Evolutionary conservation across 192 early-diverging fungal genomes (phyloP), one percentile per base, ranked within the genome.

Genomic region (Gorgonomyces haynaldii): DNA sequence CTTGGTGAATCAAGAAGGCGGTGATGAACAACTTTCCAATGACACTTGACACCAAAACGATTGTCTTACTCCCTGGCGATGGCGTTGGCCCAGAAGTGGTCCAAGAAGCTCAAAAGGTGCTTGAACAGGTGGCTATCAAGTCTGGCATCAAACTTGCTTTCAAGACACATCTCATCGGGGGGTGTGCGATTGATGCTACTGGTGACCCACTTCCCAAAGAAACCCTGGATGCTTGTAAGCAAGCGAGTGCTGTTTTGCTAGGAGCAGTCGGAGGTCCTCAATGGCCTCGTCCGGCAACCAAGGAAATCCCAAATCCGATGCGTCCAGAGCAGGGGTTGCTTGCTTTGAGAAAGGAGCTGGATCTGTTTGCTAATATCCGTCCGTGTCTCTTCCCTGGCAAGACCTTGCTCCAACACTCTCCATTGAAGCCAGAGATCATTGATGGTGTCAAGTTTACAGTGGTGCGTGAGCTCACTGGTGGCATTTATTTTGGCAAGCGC

Each of bases 181-280:
- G 90, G 26, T 74, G 73, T 44, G 91, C 93, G 38, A 92, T 98
- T 52, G 93, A 95, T 57, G 82, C 82, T 28, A 72, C 78, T 37
- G 92, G 91, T 75, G 72, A 68, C 5, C 86, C 95, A 29, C 77
- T 95, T 53, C 90, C 95, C 23, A 78, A 84, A 5, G 53, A 64
- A 50, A 87, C 95, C 29, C 74, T 91, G 37, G 79, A 70, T 0
- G 82, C 88, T 20, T 90, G 88, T 62, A 76, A 77, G 57, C 53
- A 59, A 19, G 85, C 95, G 8, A 74, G 86, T 50, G 95, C 89
- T n/a, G 86, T 98, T 58, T 71, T 98, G 31, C 67, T 98, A 15
- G 95, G 95, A 49, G 95, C 95, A 42, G 93, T 98, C 36, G 95
- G 95, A 56, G 95, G 95, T 25, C 90, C 90, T n/a, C 80, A 90